Percentiles rank a stretch among this genome's conserved stretches.
These are phyloP conservation scores for Backusella tuberculispora DNA, from an alignment of 192 early-diverging fungal species.

Conservation along the genomic window DNA sequence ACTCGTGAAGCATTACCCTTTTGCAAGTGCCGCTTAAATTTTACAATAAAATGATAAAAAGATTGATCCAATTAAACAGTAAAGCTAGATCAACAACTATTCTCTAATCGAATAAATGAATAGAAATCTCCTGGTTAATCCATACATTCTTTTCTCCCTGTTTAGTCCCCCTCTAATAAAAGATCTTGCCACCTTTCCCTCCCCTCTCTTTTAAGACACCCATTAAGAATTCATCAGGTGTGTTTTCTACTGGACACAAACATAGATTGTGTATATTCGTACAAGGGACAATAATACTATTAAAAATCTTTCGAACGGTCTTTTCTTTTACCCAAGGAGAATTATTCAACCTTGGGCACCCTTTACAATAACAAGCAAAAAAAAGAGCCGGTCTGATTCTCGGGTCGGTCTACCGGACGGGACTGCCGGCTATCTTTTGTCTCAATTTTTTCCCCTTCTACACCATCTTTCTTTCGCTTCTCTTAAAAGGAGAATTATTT, in stretches of 20 bases:
- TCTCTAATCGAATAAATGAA: background rate
- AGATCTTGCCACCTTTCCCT: background rate
- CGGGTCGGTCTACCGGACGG: conserved; percentile 19
- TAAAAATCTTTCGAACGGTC: background rate
- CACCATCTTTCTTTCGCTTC: background rate
- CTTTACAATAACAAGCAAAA: background rate
- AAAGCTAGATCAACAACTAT: background rate
- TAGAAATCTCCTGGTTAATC: background rate
- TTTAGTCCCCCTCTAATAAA: background rate
- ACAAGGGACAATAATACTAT: background rate
- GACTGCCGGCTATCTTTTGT: conserved; percentile 4
- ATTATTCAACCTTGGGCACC: background rate
- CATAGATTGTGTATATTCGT: too few species aligned
- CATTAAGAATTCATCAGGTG: background rate
- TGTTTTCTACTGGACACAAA: conserved; percentile 11
- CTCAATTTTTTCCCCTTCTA: background rate
- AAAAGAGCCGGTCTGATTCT: background rate
- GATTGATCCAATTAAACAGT: background rate
- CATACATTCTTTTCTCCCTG: conserved; percentile 13
- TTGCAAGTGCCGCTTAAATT: conserved; percentile 17
- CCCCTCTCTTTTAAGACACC: background rate
- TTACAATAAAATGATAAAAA: conserved; percentile 3
- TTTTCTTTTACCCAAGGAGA: conserved; percentile 19
- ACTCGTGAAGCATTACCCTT: conserved; percentile 27
- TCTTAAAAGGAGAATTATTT: conserved; percentile 13